These are phyloP conservation scores for Tagetes erecta DNA, from an alignment of 129 eudicot species.

Conservation along the genomic window DNA sequence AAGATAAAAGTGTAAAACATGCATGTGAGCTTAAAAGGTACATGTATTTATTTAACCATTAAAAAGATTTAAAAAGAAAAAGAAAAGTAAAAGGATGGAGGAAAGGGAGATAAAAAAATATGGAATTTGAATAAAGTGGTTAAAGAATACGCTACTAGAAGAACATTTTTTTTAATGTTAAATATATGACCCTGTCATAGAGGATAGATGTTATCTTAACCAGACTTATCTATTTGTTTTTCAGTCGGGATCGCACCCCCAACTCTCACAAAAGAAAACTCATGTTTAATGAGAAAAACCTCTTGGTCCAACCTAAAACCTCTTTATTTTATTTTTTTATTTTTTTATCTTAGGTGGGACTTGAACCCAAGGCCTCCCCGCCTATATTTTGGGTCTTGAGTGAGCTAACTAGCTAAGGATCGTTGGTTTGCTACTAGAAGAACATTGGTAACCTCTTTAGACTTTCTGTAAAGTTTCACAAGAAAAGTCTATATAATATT, in stretches of 20 bases:
- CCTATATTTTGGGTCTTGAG: no score
- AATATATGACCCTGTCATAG: no score
- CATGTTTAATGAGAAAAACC: no score
- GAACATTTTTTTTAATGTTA: not conserved
- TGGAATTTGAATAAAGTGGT: constrained; percentile 37
- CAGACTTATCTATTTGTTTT: no score
- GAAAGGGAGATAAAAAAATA: constrained; percentile 27
- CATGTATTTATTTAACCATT: not conserved
- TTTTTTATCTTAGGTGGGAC: no score
- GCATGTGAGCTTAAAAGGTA: constrained; percentile 21
- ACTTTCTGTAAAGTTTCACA: constrained; percentile 23
- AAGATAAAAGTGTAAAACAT: constrained; percentile 19
- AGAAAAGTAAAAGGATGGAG: constrained; percentile 36
- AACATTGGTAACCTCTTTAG: constrained; percentile 32
- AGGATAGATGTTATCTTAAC: no score
- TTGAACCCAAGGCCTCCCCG: no score
- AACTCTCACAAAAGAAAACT: no score
- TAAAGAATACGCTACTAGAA: constrained; percentile 30
- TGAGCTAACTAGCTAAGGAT: no score
- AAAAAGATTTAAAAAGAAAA: not conserved
- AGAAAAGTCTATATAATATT: not conserved
- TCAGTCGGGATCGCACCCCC: no score
- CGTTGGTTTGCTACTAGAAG: not conserved
- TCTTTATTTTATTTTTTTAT: no score
- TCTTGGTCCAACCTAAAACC: no score